phyloP scores from a whole-genome alignment of 2,329 filamentous ascomycete genomes.

The Epichloe festucae region DNA sequence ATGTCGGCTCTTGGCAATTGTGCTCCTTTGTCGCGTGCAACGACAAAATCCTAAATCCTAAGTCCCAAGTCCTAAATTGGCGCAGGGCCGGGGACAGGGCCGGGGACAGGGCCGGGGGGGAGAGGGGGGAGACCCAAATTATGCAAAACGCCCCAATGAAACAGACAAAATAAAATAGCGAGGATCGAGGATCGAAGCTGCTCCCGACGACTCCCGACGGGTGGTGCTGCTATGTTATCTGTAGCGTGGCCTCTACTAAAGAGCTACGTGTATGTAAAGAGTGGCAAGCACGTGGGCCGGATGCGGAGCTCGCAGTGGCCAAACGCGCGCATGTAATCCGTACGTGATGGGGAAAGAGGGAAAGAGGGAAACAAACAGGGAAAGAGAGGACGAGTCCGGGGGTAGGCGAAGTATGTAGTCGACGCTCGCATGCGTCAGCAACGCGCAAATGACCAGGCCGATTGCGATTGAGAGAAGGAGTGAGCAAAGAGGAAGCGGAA shows the following conservation, averaged over 20 bases:
- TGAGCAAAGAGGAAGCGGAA: background rate
- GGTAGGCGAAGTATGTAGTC: background rate
- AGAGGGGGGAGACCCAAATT: no score
- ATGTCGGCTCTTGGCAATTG: no score
- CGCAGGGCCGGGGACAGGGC: no score
- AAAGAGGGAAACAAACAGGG: no score
- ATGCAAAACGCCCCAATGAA: no score
- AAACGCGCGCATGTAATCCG: background rate
- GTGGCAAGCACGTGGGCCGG: background rate
- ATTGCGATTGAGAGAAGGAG: background rate
- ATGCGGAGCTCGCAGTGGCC: background rate
- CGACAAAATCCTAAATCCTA: no score
- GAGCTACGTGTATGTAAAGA: background rate
- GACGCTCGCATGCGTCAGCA: background rate
- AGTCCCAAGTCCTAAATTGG: no score
- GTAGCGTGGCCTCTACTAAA: background rate
- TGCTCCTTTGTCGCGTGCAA: no score
- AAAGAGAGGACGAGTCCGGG: background rate
- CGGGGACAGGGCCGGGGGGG: no score
- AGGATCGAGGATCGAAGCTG: background rate
- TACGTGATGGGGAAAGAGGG: background rate
- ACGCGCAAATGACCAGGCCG: background rate
- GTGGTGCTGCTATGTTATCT: no score
- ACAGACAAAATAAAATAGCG: no score
- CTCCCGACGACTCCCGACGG: background rate